Evolutionary conservation across 1,139 yeast genomes (phyloP).

Genomic region (Blastobotrys ciferrii): DNA sequence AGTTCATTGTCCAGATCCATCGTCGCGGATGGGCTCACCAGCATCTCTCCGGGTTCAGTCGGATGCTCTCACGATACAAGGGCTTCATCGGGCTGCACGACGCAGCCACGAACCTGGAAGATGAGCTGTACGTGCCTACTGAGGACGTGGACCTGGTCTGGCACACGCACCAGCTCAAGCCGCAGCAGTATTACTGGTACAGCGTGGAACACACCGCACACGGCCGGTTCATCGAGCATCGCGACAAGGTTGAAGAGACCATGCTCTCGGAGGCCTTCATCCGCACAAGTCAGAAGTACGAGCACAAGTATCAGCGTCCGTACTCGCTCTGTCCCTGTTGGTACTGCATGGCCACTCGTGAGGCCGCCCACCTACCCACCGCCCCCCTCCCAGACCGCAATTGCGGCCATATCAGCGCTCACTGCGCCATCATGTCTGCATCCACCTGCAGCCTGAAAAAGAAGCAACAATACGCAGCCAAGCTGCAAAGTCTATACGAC

Average conservation of each 20-base stretch:
- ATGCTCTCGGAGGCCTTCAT: conserved; percentile 30
- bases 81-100: conserved; percentile 35
- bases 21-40: neutral
- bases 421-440: neutral
- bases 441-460: neutral
- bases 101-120: neutral
- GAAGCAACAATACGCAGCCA: neutral
- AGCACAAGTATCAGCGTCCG: conserved; percentile 26
- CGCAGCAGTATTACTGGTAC: conserved; percentile 32
- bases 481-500: neutral
- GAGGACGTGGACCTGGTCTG: conserved; percentile 43
- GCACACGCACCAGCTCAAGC: conserved; percentile 43
- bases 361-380: neutral
- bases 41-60: conserved; percentile 23
- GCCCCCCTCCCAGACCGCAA: neutral
- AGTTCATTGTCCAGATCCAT: conserved; percentile 37
- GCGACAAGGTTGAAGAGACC: conserved; percentile 34
- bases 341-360: conserved; percentile 29
- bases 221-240: conserved; percentile 33
- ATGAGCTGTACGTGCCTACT: conserved; percentile 38
- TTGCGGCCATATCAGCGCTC: neutral
- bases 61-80: conserved; percentile 33
- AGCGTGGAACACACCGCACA: conserved; percentile 24
- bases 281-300: conserved; percentile 30
- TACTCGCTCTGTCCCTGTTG: conserved; percentile 36